These are phyloP conservation scores for Aspergillus aculeatus DNA, from an alignment of 2,329 filamentous ascomycete species.

Conservation along the genomic window DNA sequence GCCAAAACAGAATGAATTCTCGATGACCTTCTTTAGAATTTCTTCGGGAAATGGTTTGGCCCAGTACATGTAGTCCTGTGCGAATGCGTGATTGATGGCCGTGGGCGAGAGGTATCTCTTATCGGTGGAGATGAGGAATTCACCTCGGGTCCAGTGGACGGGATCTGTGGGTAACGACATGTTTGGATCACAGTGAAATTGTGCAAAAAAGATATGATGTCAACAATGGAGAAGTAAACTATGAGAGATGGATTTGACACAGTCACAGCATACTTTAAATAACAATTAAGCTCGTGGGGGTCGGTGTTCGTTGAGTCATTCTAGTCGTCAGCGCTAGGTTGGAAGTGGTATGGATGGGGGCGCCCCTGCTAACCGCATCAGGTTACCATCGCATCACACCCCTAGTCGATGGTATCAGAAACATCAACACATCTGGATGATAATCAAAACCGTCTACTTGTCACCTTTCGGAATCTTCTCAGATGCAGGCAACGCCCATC, in stretches of 20 bases:
- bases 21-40: conserved; percentile 52
- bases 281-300: too few relatives aligned
- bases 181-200: not conserved
- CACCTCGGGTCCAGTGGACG: not conserved
- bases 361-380: too few relatives aligned
- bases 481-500: conserved; percentile 30
- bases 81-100: conserved; percentile 57
- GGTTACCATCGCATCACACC: too few relatives aligned
- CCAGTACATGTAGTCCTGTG: conserved; percentile 62
- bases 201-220: too few relatives aligned
- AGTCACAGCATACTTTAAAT: too few relatives aligned
- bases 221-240: too few relatives aligned
- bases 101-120: conserved; percentile 54
- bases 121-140: conserved; percentile 52
- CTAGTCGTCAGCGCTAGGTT: not conserved
- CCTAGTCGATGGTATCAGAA: too few relatives aligned
- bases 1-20: conserved; percentile 61
- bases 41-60: conserved; percentile 52
- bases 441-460: too few relatives aligned
- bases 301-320: not conserved
- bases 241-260: too few relatives aligned
- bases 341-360: not conserved
- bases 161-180: not conserved
- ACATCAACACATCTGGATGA: too few relatives aligned
- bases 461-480: conserved; percentile 5